These are phyloP conservation scores for Diaporthe australafricana DNA, from an alignment of 2,329 filamentous ascomycete genomes.

Conservation along the genomic window DNA sequence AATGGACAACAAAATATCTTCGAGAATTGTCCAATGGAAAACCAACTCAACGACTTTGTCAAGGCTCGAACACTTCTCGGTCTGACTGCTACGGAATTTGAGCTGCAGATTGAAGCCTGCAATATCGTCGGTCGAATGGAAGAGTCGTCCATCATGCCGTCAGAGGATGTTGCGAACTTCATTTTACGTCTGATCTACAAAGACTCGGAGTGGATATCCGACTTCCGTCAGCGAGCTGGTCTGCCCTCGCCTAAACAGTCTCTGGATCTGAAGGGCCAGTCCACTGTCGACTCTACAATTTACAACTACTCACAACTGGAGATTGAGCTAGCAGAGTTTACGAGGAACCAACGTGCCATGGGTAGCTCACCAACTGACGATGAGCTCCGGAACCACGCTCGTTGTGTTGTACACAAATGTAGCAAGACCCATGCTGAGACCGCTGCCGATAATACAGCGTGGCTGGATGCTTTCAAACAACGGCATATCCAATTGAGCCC, in stretches of 20 bases:
- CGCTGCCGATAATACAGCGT: constrained; percentile 65
- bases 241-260: constrained; percentile 64
- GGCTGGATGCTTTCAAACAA: constrained; percentile 64
- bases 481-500: constrained; percentile 51
- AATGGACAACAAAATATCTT: constrained; percentile 70
- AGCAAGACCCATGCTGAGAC: constrained; percentile 75
- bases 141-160: constrained; percentile 60
- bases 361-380: constrained; percentile 64
- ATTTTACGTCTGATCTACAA: constrained; percentile 63
- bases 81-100: constrained; percentile 69
- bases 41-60: constrained; percentile 66
- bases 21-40: constrained; percentile 66
- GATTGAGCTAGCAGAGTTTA: constrained; percentile 65
- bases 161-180: constrained; percentile 65
- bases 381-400: constrained; percentile 67
- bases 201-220: constrained; percentile 65
- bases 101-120: constrained; percentile 70
- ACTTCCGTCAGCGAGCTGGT: constrained; percentile 67
- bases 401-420: constrained; percentile 71
- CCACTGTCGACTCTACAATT: constrained; percentile 68
- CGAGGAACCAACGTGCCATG: constrained; percentile 55
- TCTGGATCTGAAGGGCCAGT: constrained; percentile 64
- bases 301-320: constrained; percentile 69
- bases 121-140: constrained; percentile 69
- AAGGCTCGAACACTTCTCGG: constrained; percentile 63